Conservation (phyloP, 1,139 yeast genomes). For the Debaryomyces subglobosus region DNA sequence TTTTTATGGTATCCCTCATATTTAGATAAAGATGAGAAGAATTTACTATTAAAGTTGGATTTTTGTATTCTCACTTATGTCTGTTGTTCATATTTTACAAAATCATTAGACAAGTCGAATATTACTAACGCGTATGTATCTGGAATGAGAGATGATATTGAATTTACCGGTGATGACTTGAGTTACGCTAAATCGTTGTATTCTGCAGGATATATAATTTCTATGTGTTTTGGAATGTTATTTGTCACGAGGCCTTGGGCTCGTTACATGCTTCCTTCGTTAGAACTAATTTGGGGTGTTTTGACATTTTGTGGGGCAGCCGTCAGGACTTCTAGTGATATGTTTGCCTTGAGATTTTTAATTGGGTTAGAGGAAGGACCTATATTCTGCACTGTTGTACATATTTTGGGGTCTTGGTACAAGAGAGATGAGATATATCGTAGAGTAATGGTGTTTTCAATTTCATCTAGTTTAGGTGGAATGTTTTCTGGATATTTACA, state of each 20-base stretch:
- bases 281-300: conserved; percentile 19
- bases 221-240: conserved; percentile 11
- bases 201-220: conserved; percentile 20
- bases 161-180: conserved; percentile 19
- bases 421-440: conserved; percentile 47
- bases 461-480: conserved; percentile 21
- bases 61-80: conserved; percentile 35
- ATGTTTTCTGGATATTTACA: conserved; percentile 27
- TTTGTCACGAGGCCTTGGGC: conserved; percentile 16
- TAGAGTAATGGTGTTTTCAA: conserved; percentile 11
- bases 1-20: conserved; percentile 9
- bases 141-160: conserved; percentile 23
- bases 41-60: conserved; percentile 37
- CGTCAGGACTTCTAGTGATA: conserved; percentile 16
- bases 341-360: conserved; percentile 33
- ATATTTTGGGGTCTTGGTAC: conserved; percentile 30
- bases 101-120: conserved; percentile 20
- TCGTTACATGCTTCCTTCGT: conserved; percentile 18
- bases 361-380: conserved; percentile 35
- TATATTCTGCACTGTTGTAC: conserved; percentile 25
- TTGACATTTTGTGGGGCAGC: conserved; percentile 22
- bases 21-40: conserved; percentile 13
- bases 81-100: conserved; percentile 35
- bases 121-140: conserved; percentile 26
- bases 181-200: conserved; percentile 20